Evolutionary conservation across 495 filamentous ascomycete genomes (phyloP), one percentile per base, ranked within the genome.

Genomic region (Penicillium pulvis): DNA sequence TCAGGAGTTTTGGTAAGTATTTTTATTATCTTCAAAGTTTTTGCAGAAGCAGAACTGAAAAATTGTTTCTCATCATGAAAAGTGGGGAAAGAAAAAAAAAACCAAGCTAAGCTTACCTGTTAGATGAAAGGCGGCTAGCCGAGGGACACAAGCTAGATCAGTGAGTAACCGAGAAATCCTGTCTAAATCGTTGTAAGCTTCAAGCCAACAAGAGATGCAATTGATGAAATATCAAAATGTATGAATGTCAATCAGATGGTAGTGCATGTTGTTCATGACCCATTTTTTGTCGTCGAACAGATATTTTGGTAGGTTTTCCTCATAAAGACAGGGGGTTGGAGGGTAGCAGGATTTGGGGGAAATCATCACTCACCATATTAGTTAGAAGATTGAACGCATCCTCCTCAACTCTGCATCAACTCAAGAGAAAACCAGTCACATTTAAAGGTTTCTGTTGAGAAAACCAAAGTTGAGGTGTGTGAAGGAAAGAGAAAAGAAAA

Each of bases 251-350:
- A 68, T 98, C 93, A 98, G 93, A 97, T 96, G 93, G 93, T 98
- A 88, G 87, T 98, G 93, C 93, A 98, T 98, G 93, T 95, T 87
- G 88, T 94, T 88, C 78, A 79, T 79, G 90, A 92, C 89, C 93
- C 93, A 93, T 85, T 84, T 64, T 72, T 79, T 75, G 83, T 97
- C 88, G 83, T 92, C 86, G 72, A 85, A 83, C 82, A 79, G 78
- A 78, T 75, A 79, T 74, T 81, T 78, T 74, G 75, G 75, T 71
- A 80, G 76, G 66, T 55, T 83, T 82, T 90, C 88, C 76, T 90
- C 87, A 85, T 85, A 61, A 55, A 70, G 75, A 76, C 59, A 20
- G 58, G 53, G 65, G 46, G 46, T 16, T 31, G 24, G 46, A 61
- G 62, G 24, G 50, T 12, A 36, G 10, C 33, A 36, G 28, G 49